Conservation (phyloP, 2,329 filamentous ascomycete genomes). For the Ceratocystis albifundus region DNA sequence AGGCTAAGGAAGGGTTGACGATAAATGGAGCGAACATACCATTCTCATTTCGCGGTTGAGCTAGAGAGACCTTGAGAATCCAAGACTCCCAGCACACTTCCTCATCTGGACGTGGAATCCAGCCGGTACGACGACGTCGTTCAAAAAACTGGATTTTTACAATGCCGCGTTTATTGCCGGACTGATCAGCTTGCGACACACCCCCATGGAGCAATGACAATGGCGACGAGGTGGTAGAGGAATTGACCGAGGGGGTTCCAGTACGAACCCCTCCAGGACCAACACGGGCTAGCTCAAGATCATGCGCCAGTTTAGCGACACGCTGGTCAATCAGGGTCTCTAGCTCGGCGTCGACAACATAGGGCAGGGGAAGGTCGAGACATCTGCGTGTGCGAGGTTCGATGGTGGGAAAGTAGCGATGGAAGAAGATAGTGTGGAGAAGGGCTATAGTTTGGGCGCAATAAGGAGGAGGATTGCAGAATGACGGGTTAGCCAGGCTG, state of each 20-base stretch:
- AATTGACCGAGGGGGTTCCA: slow-evolving; percentile 23
- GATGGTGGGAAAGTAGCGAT: slow-evolving; percentile 87
- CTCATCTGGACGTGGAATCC: slow-evolving; percentile 71
- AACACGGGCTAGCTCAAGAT: slow-evolving; percentile 17
- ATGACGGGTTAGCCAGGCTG: slow-evolving; percentile 19
- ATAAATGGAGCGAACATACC: slow-evolving; percentile 43
- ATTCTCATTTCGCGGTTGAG: slow-evolving; percentile 75
- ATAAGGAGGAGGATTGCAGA: slow-evolving; percentile 18
- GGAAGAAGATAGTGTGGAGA: slow-evolving; percentile 96
- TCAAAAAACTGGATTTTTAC: slow-evolving; percentile 90
- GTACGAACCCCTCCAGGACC: slow-evolving; percentile 23
- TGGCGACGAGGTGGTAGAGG: slow-evolving; percentile 9
- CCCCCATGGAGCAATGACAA: slow-evolving; percentile 18
- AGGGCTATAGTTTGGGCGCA: slow-evolving; percentile 47
- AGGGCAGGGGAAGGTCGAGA: slow-evolving; percentile 78
- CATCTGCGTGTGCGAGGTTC: slow-evolving; percentile 75
- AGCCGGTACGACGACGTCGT: slow-evolving; percentile 71
- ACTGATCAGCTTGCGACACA: slow-evolving; percentile 21
- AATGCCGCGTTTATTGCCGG: slow-evolving; percentile 57
- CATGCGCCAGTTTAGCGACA: slow-evolving; percentile 49
- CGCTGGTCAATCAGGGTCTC: slow-evolving; percentile 89
- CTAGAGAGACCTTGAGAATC: slow-evolving; percentile 87
- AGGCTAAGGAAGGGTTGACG: neutral
- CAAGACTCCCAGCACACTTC: slow-evolving; percentile 96
- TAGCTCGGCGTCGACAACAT: slow-evolving; percentile 79